A percentile compares a stretch with the other conserved stretches of the same genome.
phyloP scores from a whole-genome alignment of 2,329 filamentous ascomycete genomes.

The Colletotrichum gigasporum region DNA sequence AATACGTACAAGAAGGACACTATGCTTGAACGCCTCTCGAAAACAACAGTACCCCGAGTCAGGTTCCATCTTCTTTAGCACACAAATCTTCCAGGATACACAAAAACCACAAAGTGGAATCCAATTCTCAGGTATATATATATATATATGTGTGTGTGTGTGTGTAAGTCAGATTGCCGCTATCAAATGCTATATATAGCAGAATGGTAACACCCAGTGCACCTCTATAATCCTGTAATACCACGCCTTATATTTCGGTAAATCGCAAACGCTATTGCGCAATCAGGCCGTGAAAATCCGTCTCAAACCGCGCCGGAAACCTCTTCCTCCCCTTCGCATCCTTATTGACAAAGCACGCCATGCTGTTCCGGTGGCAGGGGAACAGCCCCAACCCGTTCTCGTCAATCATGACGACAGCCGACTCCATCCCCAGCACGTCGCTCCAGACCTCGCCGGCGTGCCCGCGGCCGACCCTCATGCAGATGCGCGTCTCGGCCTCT shows the following conservation, averaged over 20 bases:
- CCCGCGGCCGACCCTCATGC: slow-evolving; percentile 15
- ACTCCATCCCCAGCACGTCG: slow-evolving; percentile 7
- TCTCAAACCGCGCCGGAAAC: slow-evolving; percentile 13
- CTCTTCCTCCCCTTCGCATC: slow-evolving; percentile 19
- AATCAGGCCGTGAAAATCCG: slow-evolving; percentile 7
- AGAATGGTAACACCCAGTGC: background rate
- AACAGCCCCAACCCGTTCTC: slow-evolving; percentile 9
- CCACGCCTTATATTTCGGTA: background rate
- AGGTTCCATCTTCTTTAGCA: too few relatives aligned
- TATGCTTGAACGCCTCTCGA: too few relatives aligned
- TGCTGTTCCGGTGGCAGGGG: slow-evolving; percentile 2
- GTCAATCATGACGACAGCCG: slow-evolving; percentile 6
- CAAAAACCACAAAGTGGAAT: too few relatives aligned
- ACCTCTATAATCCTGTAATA: background rate
- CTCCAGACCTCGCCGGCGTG: slow-evolving; percentile 19
- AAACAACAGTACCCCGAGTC: too few relatives aligned
- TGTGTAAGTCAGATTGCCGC: too few relatives aligned
- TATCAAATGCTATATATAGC: background rate
- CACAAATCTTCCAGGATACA: too few relatives aligned
- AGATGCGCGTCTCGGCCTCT: slow-evolving; percentile 6
- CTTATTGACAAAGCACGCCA: slow-evolving; percentile 20
- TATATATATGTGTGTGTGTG: too few relatives aligned
- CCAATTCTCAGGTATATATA: too few relatives aligned
- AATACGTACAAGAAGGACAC: too few relatives aligned
- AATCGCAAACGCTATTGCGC: background rate